Evolutionary conservation across 2,329 filamentous ascomycete species (phyloP).

Genomic region (Talaromyces verruculosus): DNA sequence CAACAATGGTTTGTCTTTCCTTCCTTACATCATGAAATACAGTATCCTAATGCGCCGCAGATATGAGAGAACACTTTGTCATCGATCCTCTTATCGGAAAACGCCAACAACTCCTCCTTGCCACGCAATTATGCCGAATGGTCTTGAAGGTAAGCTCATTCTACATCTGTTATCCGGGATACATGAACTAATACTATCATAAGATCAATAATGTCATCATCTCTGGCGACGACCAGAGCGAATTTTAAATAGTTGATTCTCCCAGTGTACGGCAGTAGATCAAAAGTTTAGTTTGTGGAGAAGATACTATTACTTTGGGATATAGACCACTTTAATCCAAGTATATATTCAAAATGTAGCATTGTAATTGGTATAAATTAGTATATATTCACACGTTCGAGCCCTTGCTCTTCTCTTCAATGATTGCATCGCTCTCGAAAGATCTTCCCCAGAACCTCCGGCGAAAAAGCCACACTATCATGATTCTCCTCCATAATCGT

Average conservation of each 20-base stretch:
- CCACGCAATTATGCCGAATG: constrained; percentile 97
- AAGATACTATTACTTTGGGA: constrained; percentile 8
- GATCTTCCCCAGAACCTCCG: constrained; percentile 7
- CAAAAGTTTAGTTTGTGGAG: constrained; percentile 9
- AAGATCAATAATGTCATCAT: constrained; percentile 91
- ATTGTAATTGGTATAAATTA: not conserved
- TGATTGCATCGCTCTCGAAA: not conserved
- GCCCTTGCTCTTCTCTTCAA: not conserved
- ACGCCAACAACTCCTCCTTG: constrained; percentile 92
- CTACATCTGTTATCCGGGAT: not conserved
- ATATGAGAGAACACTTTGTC: constrained; percentile 97
- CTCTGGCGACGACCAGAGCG: constrained; percentile 79
- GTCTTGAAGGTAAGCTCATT: constrained; percentile 71
- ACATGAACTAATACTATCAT: not conserved
- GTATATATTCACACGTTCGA: not conserved
- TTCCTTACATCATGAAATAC: not conserved
- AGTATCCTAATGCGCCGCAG: constrained; percentile 41
- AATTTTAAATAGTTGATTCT: constrained; percentile 61
- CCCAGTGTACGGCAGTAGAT: constrained; percentile 15
- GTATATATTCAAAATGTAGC: not conserved
- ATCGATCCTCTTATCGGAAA: constrained; percentile 98
- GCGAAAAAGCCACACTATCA: constrained; percentile 32
- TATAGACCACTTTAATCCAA: not conserved
- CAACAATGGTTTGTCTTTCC: constrained; percentile 65
- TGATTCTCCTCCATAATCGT: constrained; percentile 41